Evolutionary conservation across 2,329 filamentous ascomycete species (phyloP), one percentile per base, ranked within the genome.

Genomic region (Talaromyces sp.): DNA sequence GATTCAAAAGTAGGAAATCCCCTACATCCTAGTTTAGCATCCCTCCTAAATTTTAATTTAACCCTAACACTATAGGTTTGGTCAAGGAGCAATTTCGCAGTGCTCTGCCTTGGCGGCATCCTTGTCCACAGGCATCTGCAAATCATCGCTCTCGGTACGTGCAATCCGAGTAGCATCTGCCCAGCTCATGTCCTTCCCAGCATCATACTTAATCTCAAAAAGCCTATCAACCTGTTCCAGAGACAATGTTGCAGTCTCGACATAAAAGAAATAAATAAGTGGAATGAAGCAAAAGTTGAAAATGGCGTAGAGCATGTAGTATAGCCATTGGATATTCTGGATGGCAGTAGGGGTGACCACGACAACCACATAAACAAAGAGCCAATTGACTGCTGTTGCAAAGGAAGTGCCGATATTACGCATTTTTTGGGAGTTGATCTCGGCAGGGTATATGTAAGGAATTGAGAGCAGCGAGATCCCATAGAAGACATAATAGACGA

Each of bases 241-340:
- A 1, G 72, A 73, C 6, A 75, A 65, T 49, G 71, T 73, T 1
- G 69, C 66, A 0, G 71, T 73, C 61, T 72, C 71, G 3, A 67
- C 62, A 49, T 69, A 71, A 56, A 69, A 72, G 22, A 65, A 62
- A 56, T 67, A 72, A 9, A 67, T 65, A 22, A 68, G 60, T 10
- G 69, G 69, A 1, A 71, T 42, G 51, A 71, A 72, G 3, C 58
- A 58, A 15, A 67, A 59, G 55, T 71, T 72, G 22, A 68, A 57
- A 3, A 69, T 63, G 13, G 66, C 66, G 71, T 82, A 86, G 64
- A 85, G 76, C 42, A 84, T 76, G 73, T 79, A 85, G 59, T 81
- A 84, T 58, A 77, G 78, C 75, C 81, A 85, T 7, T 78, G 75
- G 0, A 84, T 72, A 27, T 77, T 80, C 25, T 76, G 70, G 17